Evolutionary conservation across 2,329 filamentous ascomycete genomes (phyloP), one percentile per base, ranked within the genome.

Genomic region (Alternaria incomplexa): DNA sequence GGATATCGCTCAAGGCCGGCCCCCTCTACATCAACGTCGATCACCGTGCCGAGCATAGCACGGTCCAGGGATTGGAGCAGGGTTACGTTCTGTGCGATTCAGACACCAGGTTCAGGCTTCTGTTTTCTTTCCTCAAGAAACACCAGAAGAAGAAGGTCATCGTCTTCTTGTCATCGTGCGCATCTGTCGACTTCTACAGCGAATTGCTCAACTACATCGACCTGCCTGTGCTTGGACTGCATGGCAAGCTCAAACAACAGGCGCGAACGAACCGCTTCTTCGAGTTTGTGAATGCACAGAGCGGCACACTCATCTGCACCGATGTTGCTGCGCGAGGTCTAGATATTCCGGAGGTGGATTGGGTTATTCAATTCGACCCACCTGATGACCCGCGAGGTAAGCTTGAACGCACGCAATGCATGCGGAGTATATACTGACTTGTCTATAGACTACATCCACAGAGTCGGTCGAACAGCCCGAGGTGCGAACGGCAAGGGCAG

Each of bases 261-360:
- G 97, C 97, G 81, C 92, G 96, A n/a, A 99, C 96, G 23, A 97
- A 96, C 78, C 97, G 93, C 1, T 99, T 99, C 80, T 99, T 98
- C 80, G 95, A 98, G 79, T 99, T 99, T 79, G 90, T 89, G 76
- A 93, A 94, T 74, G 91, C 94, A 17, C 90, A 89, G 69, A 88
- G 91, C 69, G 96, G 95, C 23, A 97, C 92, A 1, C 82, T 99
- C 57, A 96, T 99, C 71, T 97, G 94, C 83, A 99, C 96, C 0
- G 96, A 99, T 75, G 96, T 99, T 67, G 96, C 96, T 48, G 96
- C 96, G 4, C 87, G 96, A 84, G 96, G 96, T 36, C 87, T 99
- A 52, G 96, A 98, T 86, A 97, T 98, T 67, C 95, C 95, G 0
- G 90, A 92, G 22, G 95, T 98, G 46, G 95, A 98, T 83, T 98